Evolutionary conservation across 257 asterid species (phyloP), one percentile per base, ranked within the genome.

Genomic region (Solanum bulbocastanum): DNA sequence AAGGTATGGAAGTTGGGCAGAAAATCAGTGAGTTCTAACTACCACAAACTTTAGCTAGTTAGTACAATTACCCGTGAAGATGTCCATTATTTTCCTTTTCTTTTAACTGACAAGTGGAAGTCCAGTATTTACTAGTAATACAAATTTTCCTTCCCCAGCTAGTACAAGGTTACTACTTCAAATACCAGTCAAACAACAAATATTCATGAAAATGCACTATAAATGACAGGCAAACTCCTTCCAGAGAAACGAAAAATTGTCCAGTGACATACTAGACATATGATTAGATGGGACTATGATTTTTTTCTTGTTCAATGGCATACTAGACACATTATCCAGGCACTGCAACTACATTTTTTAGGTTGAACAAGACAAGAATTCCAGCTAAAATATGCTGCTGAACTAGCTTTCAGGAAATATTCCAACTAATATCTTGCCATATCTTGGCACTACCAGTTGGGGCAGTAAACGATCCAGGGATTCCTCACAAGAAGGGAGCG

Each of bases 1-100:
- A 87, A 83, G 23, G 52, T 22, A 85, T 8, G 71, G 58, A 83
- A 83, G 86, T 23, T 91, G 32, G 87, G 84, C 87, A 86, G 87
- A 79, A 66, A 56, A 72, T 15, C 49, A 69, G 60, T 86, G 22
- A 33, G 23, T 68, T 25, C 56, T 15, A 62, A 25, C 84, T 79
- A 79, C 65, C 56, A 22, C 89, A 86, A 74, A 87, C 71, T 75
- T 82, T 32, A 49, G 86, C 69, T 30, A 49, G 15, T 82, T 46
- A 25, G 40, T 44, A 46, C 40, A 81, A 46, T 46, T 46, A 27
- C 32, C 37, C 7, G 7, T 49, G 40, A 82, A 32, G 12, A 49
- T 49, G 44, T 49, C 27, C 44, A 18, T 22, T 37, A 74, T 73
- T 73, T 35, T 44, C 39, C 23, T n/a, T 7, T 78, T 78, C 52